Base-by-base conservation (phyloP, 768 basidiomycete genomes). In the Clathrus columnatus region DNA sequence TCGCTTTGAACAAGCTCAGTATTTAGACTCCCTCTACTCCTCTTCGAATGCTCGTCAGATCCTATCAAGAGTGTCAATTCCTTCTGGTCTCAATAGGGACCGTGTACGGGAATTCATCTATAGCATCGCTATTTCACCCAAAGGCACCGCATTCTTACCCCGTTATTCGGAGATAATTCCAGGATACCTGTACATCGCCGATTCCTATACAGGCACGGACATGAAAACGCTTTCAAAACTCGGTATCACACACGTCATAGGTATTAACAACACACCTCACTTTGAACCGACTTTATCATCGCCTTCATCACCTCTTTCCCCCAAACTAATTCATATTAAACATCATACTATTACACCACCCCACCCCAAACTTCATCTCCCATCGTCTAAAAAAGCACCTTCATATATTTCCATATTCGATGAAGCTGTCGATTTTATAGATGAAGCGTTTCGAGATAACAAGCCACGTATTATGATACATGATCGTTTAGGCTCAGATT, bases 201-300 rank as follows among this genome's bases (percentile, higher is more conserved):
- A 54, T 28, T 45, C 27, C 18, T 54, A 27, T 28, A 54, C 53
- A 23, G 53, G 53, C 11, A 54, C 53, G 10, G 53, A 54, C 53
- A 2, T 26, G 17, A n/a, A n/a, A 32, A 47, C 44, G 6, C 53
- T 54, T 6, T 6, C 24, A 29, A 20, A 42, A 7, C 43, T 54
- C 21, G n/a, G 28, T n/a, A 54, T 54, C 21, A 54, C 53, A 16
- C 53, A 54, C 28, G 53, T 54, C 16, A 36, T 36, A 36, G n/a
- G 10, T n/a, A 36, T 36, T 14, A 36, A 36, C 36, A 36, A 36
- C 36, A n/a, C 14, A 36, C 36, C 36, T 4, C 36, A 36, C 11
- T 36, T 36, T n/a, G 36, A 36, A 11, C 36, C 36, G 11, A 5
- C 36, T 11, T 54, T 10, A 24, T 43, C 43, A 47, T 45, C 24